Evolutionary conservation across 164 flowering plant genomes (phyloP).

Genomic region (Amborella trichopoda): DNA sequence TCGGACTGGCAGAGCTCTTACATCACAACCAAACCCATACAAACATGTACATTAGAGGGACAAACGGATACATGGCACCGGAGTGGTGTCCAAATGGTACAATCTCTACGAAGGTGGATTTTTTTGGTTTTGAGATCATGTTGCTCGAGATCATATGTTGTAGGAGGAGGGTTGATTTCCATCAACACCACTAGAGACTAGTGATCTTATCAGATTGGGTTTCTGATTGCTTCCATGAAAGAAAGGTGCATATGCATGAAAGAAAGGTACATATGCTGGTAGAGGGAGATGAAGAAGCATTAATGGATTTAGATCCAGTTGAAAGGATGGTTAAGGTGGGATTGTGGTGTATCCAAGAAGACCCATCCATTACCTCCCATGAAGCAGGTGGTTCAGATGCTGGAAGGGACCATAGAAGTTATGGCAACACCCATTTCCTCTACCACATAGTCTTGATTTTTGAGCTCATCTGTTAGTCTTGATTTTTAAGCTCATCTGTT

Average conservation of each 20-base stretch:
- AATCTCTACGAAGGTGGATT: slow-evolving; percentile 16
- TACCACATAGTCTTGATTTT: too few relatives aligned
- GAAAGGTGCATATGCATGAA: slow-evolving; percentile 4
- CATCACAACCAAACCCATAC: slow-evolving; percentile 16
- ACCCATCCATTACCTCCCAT: slow-evolving; percentile 5
- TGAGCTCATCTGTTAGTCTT: too few relatives aligned
- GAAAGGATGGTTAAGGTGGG: slow-evolving; percentile 6
- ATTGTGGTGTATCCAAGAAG: slow-evolving; percentile 9
- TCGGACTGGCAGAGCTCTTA: slow-evolving; percentile 20
- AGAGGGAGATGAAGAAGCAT: slow-evolving; percentile 6
- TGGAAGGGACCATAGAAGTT: slow-evolving; percentile 10
- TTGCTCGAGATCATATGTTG: slow-evolving; percentile 18
- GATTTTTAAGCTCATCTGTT: too few relatives aligned
- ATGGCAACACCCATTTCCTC: slow-evolving; percentile 11
- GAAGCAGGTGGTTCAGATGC: slow-evolving; percentile 9
- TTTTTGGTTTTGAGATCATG: slow-evolving; percentile 12
- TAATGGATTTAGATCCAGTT: slow-evolving; percentile 1
- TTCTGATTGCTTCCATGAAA: slow-evolving; percentile 7
- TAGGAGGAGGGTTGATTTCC: slow-evolving; percentile 9
- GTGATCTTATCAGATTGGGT: slow-evolving; percentile 13
- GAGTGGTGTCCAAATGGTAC: slow-evolving; percentile 20
- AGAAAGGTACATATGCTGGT: too few relatives aligned
- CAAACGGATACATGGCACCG: slow-evolving; percentile 21
- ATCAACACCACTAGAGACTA: background rate
- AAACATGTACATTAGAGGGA: slow-evolving; percentile 13